Conservation (phyloP, 176 grass and related monocot genomes). For the Luzula sylvatica region DNA sequence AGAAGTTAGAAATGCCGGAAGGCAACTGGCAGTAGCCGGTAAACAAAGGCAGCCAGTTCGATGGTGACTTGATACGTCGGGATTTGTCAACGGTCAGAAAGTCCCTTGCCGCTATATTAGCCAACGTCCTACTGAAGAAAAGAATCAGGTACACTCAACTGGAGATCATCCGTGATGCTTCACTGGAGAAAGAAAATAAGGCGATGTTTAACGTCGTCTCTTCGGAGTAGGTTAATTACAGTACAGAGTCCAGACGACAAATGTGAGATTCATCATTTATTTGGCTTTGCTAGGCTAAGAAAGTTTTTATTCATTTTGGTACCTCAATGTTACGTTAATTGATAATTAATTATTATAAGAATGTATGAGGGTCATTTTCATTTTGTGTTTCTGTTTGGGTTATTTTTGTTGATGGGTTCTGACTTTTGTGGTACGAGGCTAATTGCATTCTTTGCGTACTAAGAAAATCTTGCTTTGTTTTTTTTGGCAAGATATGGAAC, state of each 20-base stretch:
- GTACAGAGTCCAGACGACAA: neutral
- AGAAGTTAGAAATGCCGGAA: neutral
- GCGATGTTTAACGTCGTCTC: neutral
- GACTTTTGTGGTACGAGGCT: neutral
- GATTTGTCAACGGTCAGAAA: constrained; percentile 20
- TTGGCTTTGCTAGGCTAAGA: constrained; percentile 2
- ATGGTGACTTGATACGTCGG: constrained; percentile 1
- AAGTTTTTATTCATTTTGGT: no score
- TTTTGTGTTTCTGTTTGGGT: no score
- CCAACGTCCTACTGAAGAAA: neutral
- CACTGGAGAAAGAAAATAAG: neutral
- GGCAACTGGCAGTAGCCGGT: constrained; percentile 12
- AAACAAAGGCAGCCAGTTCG: neutral
- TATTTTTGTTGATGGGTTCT: neutral
- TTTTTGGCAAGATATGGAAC: no score
- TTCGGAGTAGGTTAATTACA: neutral
- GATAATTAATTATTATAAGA: no score
- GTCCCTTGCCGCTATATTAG: neutral
- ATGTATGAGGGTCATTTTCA: no score
- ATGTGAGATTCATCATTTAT: neutral
- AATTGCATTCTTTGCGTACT: neutral
- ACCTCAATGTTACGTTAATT: no score
- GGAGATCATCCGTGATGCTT: neutral
- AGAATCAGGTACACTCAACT: neutral
- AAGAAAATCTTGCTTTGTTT: no score